A percentile compares a stretch with the other conserved stretches of the same genome.
Evolutionary conservation across 305 asterid genomes (phyloP).

Genomic region (Plantago rigida): DNA sequence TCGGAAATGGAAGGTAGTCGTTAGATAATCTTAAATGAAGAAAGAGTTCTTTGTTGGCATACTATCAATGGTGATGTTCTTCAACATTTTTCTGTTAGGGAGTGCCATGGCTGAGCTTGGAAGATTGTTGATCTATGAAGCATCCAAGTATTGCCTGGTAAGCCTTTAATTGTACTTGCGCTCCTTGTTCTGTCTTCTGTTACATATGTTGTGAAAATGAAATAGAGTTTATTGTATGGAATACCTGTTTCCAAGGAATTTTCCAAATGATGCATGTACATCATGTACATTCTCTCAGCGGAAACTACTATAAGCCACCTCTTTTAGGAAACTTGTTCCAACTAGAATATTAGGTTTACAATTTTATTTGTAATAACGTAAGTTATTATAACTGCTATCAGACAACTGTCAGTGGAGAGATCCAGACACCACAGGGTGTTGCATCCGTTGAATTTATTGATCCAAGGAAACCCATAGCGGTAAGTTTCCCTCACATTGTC

Average conservation of each 20-base stretch:
- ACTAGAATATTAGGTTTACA: conserved; percentile 7
- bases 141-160: conserved; percentile 95
- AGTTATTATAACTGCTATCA: conserved; percentile 34
- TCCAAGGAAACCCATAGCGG: conserved; percentile 90
- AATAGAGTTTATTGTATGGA: background rate
- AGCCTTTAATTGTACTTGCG: conserved; percentile 16
- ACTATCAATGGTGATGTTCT: background rate
- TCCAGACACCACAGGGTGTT: conserved; percentile 73
- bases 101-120: conserved; percentile 98
- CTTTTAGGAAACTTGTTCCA: background rate
- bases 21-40: too few species aligned
- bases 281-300: background rate
- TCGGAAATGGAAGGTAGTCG: too few species aligned
- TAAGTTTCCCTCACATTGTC: conserved; percentile 37
- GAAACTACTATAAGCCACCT: background rate
- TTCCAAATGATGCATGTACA: background rate
- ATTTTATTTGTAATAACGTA: background rate
- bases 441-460: conserved; percentile 88
- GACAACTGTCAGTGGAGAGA: conserved; percentile 84
- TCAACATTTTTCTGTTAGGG: conserved; percentile 31
- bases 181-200: background rate
- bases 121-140: conserved; percentile 82
- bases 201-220: background rate
- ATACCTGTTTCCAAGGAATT: background rate
- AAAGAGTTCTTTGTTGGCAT: too few species aligned